phyloP scores from a whole-genome alignment of 192 early-diverging fungal species.

The Allomyces macrogynus region DNA sequence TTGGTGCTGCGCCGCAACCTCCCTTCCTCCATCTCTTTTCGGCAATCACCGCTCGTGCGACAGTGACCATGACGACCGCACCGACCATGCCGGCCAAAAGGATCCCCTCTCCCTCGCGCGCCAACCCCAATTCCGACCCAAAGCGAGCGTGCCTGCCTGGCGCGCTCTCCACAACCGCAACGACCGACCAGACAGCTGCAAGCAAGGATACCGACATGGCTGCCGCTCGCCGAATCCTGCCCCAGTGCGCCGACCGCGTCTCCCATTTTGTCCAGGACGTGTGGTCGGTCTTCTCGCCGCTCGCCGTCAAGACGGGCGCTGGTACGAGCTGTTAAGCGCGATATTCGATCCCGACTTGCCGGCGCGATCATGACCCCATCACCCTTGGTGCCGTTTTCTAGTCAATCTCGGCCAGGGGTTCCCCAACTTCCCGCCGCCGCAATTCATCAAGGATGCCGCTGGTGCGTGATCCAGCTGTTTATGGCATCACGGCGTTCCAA shows the following conservation, averaged over 20 bases:
- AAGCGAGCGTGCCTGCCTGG: no score
- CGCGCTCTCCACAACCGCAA: no score
- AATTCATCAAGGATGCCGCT: conserved; percentile 66
- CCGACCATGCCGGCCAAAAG: no score
- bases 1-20: no score
- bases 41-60: no score
- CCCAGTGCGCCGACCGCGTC: background rate
- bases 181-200: no score
- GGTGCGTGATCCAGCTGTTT: no score
- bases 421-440: conserved; percentile 59
- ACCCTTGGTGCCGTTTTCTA: background rate
- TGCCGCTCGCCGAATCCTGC: background rate
- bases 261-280: background rate
- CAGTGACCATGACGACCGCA: no score
- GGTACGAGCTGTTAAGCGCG: background rate
- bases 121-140: no score
- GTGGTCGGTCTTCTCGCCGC: background rate
- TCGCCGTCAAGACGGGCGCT: background rate
- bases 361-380: background rate
- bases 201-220: background rate
- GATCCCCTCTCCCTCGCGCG: no score
- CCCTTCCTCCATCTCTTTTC: no score
- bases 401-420: conserved; percentile 89
- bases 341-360: background rate
- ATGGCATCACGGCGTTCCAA: no score